Evolutionary conservation across 805 yeast species (phyloP).

Genomic region (Starmera dryadoides): DNA sequence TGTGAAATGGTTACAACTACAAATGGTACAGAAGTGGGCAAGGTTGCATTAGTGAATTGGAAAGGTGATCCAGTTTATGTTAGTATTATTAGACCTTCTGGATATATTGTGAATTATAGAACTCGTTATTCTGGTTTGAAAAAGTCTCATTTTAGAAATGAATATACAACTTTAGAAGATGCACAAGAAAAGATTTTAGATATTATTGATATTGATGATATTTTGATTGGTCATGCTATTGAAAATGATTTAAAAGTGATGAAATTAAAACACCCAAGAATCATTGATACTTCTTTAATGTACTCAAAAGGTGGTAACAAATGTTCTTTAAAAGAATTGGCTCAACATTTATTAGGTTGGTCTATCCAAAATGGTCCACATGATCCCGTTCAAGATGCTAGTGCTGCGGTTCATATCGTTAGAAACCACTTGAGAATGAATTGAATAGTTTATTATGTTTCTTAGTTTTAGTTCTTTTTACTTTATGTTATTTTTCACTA

Average conservation of each 20-base stretch:
- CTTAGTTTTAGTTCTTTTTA: too few species aligned
- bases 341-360: slow-evolving; percentile 44
- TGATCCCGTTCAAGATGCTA: slow-evolving; percentile 81
- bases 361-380: slow-evolving; percentile 70
- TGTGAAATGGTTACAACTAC: too few species aligned
- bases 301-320: slow-evolving; percentile 83
- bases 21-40: too few species aligned
- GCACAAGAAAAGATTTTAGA: slow-evolving; percentile 51
- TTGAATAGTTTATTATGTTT: too few species aligned
- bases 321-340: slow-evolving; percentile 70
- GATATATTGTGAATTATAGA: slow-evolving; percentile 68
- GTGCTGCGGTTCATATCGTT: too few species aligned
- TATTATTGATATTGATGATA: slow-evolving; percentile 48
- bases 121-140: slow-evolving; percentile 88
- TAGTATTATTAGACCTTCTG: slow-evolving; percentile 63
- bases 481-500: too few species aligned
- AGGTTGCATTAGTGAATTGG: too few species aligned
- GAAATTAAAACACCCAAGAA: slow-evolving; percentile 58
- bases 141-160: slow-evolving; percentile 50
- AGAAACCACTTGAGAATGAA: too few species aligned
- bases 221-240: slow-evolving; percentile 83
- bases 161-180: slow-evolving; percentile 58
- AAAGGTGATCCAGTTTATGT: too few species aligned
- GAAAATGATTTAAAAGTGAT: slow-evolving; percentile 75
- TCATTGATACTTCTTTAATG: slow-evolving; percentile 75